Evolutionary conservation across 495 filamentous ascomycete genomes (phyloP).

Genomic region (Penicillium macrosclerotiorum): DNA sequence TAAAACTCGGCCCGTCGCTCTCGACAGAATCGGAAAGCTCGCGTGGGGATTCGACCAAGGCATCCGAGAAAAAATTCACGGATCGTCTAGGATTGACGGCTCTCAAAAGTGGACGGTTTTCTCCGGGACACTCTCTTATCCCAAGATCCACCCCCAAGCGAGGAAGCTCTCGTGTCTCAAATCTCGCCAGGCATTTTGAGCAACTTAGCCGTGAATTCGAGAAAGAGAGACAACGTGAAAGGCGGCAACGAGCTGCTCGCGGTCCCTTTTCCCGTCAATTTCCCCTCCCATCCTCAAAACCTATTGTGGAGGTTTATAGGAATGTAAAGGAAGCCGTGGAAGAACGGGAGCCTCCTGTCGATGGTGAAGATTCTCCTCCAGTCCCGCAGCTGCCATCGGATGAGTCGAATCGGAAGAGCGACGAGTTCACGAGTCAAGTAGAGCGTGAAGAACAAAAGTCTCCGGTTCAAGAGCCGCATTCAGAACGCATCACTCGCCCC

Average conservation of each 20-base stretch:
- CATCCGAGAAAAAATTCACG: constrained; percentile 68
- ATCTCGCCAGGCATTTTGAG: constrained; percentile 91
- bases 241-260: constrained; percentile 76
- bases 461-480: constrained; percentile 23
- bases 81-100: constrained; percentile 61
- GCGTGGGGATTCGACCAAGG: constrained; percentile 31
- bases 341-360: constrained; percentile 72
- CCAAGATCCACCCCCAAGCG: constrained; percentile 76
- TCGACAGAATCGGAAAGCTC: constrained; percentile 21
- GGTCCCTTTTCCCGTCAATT: constrained; percentile 78
- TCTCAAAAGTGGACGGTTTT: constrained; percentile 59
- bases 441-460: constrained; percentile 20
- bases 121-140: constrained; percentile 71
- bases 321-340: constrained; percentile 91
- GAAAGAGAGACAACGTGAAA: constrained; percentile 84
- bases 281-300: constrained; percentile 87
- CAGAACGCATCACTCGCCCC: constrained; percentile 42
- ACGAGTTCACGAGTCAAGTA: constrained; percentile 27
- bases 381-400: constrained; percentile 28
- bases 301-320: constrained; percentile 92
- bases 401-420: constrained; percentile 25
- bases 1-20: constrained; percentile 15
- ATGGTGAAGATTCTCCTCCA: constrained; percentile 47
- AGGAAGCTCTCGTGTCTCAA: constrained; percentile 75
- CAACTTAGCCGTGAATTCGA: constrained; percentile 96